Base-by-base conservation (phyloP, 805 yeast genomes). In the Ogataea dorogensis region DNA sequence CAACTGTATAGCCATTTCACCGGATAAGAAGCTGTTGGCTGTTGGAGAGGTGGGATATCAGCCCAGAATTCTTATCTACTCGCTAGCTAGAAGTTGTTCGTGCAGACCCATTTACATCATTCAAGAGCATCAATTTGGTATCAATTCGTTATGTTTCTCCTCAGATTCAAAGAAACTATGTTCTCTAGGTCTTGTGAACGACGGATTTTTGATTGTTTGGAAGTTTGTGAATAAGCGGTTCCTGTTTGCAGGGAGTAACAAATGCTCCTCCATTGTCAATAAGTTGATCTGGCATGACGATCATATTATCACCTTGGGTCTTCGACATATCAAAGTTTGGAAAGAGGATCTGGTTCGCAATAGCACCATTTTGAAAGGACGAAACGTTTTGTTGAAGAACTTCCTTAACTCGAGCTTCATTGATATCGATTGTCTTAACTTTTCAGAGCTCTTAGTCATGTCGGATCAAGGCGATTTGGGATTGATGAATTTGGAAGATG, bases 41-140 rank as follows among this genome's bases (percentile, higher is more conserved):
- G 75, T 81, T 11, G 91, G 91, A 2, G 91, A 83, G 51, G 56
- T 70, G 0, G 89, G 89, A 0, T 79, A 78, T 43, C 76, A 71
- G 44, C 91, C 91, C 1, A 63, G 88, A 13, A 67, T 83, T 2
- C 57, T 80, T 14, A 47, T 81, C 10, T 81, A 70, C 49, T 77
- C 85, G 2, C 57, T 79, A 11, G 79, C 80, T 0, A 64, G 70
- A 11, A 69, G 69, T 42, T 65, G 76, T 30, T 50, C 63, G 9
- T 50, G 59, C 5, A 56, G 51, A n/a, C 85, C 86, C 1, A 54
- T 79, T 5, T 72, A 74, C 7, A 62, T 71, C 11, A 68, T 79
- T 1, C 58, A 66, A 36, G 87, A 80, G 43, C 93, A 83, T 56
- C 65, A 71, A 9, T 83, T 77, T 56, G 91, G 89, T 0, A 67